Evolutionary conservation across 495 filamentous ascomycete species (phyloP), one percentile per base, ranked within the genome.

Genomic region (Daldinia childiae): DNA sequence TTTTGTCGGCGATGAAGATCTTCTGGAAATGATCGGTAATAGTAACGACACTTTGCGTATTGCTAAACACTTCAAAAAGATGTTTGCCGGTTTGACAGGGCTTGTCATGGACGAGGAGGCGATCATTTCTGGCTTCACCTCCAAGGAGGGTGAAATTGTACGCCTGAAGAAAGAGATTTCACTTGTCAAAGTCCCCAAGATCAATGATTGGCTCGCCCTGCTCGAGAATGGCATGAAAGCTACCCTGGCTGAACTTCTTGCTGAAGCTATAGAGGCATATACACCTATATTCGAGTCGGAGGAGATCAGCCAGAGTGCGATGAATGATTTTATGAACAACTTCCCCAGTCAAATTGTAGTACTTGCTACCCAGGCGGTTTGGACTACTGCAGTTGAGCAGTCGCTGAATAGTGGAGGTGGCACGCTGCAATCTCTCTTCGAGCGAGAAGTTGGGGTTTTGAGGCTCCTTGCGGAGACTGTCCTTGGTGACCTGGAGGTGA

Each of bases 11-110:
- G 95, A 99, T 74, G 95, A 99, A 79, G 95, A 99, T 79, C 83
- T 99, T 64, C 85, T 99, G n/a, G 95, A 99, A 80, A 99, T 99
- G 79, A 99, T 99, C 58, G 95, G 95, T 77, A 99, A 99, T 79
- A 97, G 94, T 80, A 98, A 97, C 74, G 95, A 99, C 74, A 96
- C 94, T 11, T 83, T 93, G 73, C 93, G 95, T 27, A 94, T 99
- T 64, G 92, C 95, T 51, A 98, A 98, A 79, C 95, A 99, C 79
- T 93, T 99, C 83, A 93, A 96, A 80, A 99, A 99, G 85, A 99
- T 99, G 95, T 99, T 99, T 82, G 95, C 95, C 61, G 95, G 95
- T 57, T 83, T 99, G 26, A 92, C 90, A 5, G 94, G 95, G 0
- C 85, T 99, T 38, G 84, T 95, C 24, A 92, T 97, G 85, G 93